These are phyloP conservation scores for Stromatinia cepivora DNA, from an alignment of 2,329 filamentous ascomycete species.

Conservation along the genomic window DNA sequence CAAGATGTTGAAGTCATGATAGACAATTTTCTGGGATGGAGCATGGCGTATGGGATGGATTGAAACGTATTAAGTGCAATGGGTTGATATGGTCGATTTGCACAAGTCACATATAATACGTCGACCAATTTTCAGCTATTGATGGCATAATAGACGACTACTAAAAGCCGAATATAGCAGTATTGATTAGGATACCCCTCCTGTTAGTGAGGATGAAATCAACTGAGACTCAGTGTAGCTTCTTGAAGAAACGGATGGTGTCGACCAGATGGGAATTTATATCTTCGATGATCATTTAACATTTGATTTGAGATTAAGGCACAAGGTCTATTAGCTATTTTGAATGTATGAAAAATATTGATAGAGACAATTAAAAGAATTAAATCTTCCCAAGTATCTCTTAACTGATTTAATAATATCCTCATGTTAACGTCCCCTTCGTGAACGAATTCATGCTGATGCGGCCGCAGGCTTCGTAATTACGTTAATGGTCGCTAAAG, in stretches of 20 bases:
- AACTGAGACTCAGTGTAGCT: neutral
- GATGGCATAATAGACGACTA: neutral
- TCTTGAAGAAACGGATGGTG: neutral
- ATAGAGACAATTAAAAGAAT: neutral
- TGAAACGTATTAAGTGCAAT: neutral
- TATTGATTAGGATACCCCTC: neutral
- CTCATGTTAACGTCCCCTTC: neutral
- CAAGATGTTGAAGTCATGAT: conserved; percentile 71
- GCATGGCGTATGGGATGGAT: conserved; percentile 16
- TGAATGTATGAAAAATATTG: neutral
- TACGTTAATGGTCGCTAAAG: conserved; percentile 21
- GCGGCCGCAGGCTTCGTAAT: neutral
- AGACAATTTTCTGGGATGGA: conserved; percentile 5
- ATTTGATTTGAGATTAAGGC: neutral
- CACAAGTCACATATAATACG: neutral
- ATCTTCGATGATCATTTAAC: neutral
- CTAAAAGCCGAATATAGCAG: neutral
- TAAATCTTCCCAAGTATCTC: neutral
- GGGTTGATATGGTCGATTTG: neutral
- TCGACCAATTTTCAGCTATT: neutral
- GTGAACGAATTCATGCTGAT: neutral
- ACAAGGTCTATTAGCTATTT: neutral
- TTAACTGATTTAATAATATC: neutral
- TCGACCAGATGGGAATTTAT: neutral
- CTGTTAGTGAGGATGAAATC: neutral